Conservation (phyloP, 768 basidiomycete species). For the Dioszegia hungarica region DNA sequence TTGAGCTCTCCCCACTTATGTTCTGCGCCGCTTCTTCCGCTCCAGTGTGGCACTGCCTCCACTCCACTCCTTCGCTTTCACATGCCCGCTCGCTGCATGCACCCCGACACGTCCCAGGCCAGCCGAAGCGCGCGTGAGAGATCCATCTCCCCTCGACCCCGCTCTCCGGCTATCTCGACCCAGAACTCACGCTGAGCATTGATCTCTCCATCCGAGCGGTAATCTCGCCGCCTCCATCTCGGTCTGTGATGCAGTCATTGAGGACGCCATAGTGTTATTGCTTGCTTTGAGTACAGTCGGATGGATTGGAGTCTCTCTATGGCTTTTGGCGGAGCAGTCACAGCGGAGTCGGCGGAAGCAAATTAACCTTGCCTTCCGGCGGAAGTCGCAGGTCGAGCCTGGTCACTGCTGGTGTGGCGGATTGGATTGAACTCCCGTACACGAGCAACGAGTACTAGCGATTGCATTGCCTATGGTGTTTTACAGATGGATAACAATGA, state of each 20-base stretch:
- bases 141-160: background rate
- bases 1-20: too few relatives aligned
- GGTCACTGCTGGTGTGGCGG: background rate
- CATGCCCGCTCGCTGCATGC: too few relatives aligned
- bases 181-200: conserved; percentile 74
- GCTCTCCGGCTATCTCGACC: background rate
- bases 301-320: background rate
- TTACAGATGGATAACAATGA: too few relatives aligned
- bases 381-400: background rate
- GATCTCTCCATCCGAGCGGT: conserved; percentile 80
- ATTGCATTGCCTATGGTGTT: too few relatives aligned
- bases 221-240: conserved; percentile 71
- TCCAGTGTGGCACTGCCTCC: background rate
- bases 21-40: too few relatives aligned
- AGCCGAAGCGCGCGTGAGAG: too few relatives aligned
- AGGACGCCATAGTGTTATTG: conserved; percentile 61
- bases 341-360: background rate
- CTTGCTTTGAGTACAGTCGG: background rate
- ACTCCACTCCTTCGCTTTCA: background rate
- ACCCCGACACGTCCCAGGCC: background rate
- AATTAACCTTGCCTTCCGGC: too few relatives aligned
- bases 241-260: conserved; percentile 73
- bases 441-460: too few relatives aligned
- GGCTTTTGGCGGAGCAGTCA: background rate
- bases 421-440: too few relatives aligned